phyloP scores from a whole-genome alignment of 192 early-diverging fungal species.

The Linnemannia exigua region DNA sequence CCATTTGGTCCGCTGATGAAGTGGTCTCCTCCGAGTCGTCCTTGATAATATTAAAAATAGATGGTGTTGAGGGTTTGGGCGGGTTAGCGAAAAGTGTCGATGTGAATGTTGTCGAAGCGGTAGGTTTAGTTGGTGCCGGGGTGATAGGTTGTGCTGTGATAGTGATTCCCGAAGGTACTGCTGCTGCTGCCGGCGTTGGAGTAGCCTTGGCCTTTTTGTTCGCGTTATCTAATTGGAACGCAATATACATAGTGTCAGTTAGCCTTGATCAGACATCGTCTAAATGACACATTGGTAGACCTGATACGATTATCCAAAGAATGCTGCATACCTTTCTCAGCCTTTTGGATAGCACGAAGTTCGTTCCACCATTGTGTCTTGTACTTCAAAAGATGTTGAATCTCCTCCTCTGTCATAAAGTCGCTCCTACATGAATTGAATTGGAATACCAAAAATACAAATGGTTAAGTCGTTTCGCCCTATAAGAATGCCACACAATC shows the following conservation, averaged over 20 bases:
- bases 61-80: conserved; percentile 26
- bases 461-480: neutral
- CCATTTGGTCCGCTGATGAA: neutral
- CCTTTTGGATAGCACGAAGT: conserved; percentile 77
- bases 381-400: conserved; percentile 79
- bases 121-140: neutral
- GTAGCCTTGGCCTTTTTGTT: conserved; percentile 14
- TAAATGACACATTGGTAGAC: neutral
- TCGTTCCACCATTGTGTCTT: conserved; percentile 76
- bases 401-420: conserved; percentile 90
- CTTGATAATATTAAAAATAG: conserved; percentile 60
- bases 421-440: conserved; percentile 68
- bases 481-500: conserved; percentile 5
- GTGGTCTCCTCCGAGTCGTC: conserved; percentile 15
- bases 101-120: conserved; percentile 13
- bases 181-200: neutral
- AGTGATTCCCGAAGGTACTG: neutral
- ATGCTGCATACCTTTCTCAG: conserved; percentile 34
- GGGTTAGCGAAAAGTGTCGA: conserved; percentile 20
- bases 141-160: neutral
- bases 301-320: neutral
- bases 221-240: neutral
- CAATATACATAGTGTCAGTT: neutral
- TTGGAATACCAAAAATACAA: neutral
- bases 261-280: neutral